Percentiles rank a stretch among this genome's conserved stretches.
phyloP scores from a whole-genome alignment of 495 filamentous ascomycete species.

The Cryomyces antarcticus region DNA sequence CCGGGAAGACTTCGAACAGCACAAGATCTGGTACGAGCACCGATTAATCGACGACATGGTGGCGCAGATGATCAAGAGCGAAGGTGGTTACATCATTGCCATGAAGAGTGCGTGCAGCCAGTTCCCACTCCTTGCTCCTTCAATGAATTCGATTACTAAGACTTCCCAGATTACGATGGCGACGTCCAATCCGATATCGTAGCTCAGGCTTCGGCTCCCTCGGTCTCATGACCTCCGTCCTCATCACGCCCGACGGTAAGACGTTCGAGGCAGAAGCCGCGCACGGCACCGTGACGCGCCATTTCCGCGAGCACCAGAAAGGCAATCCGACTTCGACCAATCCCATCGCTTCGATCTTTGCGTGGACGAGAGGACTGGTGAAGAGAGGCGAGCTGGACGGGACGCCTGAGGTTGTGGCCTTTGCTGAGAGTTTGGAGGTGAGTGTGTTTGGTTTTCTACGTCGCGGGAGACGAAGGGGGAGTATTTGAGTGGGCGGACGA shows the following conservation, averaged over 20 bases:
- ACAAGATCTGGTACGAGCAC: constrained; percentile 97
- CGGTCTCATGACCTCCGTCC: constrained; percentile 92
- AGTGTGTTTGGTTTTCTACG: too few species aligned
- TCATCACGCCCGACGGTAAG: constrained; percentile 85
- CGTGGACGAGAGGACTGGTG: constrained; percentile 89
- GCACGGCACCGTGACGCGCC: constrained; percentile 93
- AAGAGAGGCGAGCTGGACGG: constrained; percentile 80
- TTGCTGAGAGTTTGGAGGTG: constrained; percentile 65
- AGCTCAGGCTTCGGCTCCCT: constrained; percentile 96
- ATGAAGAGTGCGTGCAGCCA: constrained; percentile 58
- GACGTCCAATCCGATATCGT: constrained; percentile 97
- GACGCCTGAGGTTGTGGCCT: constrained; percentile 71
- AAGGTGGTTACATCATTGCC: constrained; percentile 88
- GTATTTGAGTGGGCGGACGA: too few species aligned
- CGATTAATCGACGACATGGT: constrained; percentile 99
- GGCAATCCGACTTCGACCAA: constrained; percentile 93
- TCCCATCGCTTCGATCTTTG: constrained; percentile 96
- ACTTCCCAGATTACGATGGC: constrained; percentile 70
- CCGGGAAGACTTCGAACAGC: constrained; percentile 69
- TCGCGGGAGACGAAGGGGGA: too few species aligned
- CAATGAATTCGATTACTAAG: too few species aligned
- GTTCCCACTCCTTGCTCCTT: too few species aligned
- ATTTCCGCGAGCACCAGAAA: constrained; percentile 97
- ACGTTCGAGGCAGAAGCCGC: constrained; percentile 96
- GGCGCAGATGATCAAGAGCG: constrained; percentile 97